Base-by-base conservation (phyloP, 371 early-diverging fungal species). In the Mucor irregularis region DNA sequence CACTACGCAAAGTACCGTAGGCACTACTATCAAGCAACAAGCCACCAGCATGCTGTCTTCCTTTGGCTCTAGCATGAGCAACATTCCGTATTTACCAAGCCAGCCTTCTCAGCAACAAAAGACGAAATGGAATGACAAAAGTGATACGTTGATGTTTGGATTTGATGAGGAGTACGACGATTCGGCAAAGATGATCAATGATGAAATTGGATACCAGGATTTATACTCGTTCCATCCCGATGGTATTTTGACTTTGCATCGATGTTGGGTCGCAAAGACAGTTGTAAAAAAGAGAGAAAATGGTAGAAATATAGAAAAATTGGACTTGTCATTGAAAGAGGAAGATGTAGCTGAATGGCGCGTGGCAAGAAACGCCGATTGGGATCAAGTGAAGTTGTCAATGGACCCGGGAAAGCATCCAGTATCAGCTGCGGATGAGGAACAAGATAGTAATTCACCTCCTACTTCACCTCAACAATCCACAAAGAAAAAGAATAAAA, bases 301-400 rank as follows among this genome's bases (percentile, higher is more conserved):
- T 40, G 73, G 82, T 8, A 68, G 82, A 5, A 67, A 66, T 2
- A 56, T 81, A 24, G 85, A 80, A 46, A 78, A 76, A 11, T 52
- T 73, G 8, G 82, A 82, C 22, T 48, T 85, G 39, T 69, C 69
- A 9, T 49, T 85, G 25, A 74, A 76, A 37, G 75, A 81, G 56
- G 83, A 81, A 48, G 83, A 83, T 64, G 73, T 85, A 0, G 85
- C 81, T 7, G 85, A 85, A 49, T 85, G 85, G 85, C 65, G 66
- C 7, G 67, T 85, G 46, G 78, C 79, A 10, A 70, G 85, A 21
- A 67, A 60, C 19, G 11, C 59, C 0, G 80, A 82, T 30, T 85
- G 85, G 85, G 70, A 72, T 11, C 49, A 68, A 30, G 73, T 79
- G 30, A 61, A 62, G 5, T 16, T 73, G 0, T 56, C 65, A 4